phyloP scores from a whole-genome alignment of 2,329 filamentous ascomycete species.

The Trichophyton rubrum region DNA sequence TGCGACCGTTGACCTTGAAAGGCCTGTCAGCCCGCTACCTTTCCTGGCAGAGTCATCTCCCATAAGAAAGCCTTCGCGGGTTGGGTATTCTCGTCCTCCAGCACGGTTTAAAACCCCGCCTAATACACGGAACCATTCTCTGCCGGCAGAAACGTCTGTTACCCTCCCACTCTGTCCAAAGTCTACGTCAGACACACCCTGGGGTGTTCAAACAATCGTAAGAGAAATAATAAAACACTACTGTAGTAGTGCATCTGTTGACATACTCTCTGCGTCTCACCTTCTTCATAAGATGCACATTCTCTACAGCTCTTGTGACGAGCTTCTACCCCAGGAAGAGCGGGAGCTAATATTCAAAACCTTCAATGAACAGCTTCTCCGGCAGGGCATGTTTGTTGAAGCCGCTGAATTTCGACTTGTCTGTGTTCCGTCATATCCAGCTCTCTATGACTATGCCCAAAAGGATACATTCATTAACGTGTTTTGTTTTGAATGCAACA shows the following conservation, averaged over 20 bases:
- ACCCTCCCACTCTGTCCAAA: constrained; percentile 24
- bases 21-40: constrained; percentile 28
- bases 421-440: constrained; percentile 43
- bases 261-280: constrained; percentile 32
- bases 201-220: constrained; percentile 29
- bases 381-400: constrained; percentile 32
- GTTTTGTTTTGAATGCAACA: constrained; percentile 45
- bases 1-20: constrained; percentile 31
- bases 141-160: constrained; percentile 5
- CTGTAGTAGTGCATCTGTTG: constrained; percentile 26
- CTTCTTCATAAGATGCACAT: constrained; percentile 30
- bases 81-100: constrained; percentile 1
- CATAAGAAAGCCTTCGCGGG: not conserved
- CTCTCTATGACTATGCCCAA: constrained; percentile 45
- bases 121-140: not conserved
- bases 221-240: constrained; percentile 31
- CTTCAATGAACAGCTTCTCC: constrained; percentile 45
- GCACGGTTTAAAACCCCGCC: not conserved
- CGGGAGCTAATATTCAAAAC: constrained; percentile 43
- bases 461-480: constrained; percentile 43
- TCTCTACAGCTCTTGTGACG: constrained; percentile 27
- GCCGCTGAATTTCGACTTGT: constrained; percentile 46
- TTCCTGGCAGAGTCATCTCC: constrained; percentile 25
- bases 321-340: constrained; percentile 33
- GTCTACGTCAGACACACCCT: constrained; percentile 24